Conservation (phyloP, 2,329 filamentous ascomycete genomes). For the Fusarium odoratissimum region DNA sequence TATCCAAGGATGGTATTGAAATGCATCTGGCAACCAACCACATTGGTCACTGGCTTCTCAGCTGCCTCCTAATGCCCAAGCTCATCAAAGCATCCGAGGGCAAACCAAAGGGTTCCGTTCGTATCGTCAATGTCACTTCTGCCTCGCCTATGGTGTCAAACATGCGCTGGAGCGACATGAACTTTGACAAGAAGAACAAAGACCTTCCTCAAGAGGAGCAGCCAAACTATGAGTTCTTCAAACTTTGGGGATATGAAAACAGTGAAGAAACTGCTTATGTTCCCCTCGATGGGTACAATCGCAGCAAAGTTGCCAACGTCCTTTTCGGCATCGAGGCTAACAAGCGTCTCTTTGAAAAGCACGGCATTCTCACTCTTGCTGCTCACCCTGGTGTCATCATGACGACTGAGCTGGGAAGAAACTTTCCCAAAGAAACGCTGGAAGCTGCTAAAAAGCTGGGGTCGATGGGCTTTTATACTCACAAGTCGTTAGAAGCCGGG, state of each 20-base stretch:
- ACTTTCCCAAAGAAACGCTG: background rate
- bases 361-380: background rate
- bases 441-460: background rate
- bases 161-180: conserved; percentile 24
- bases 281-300: background rate
- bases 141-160: background rate
- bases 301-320: conserved; percentile 17
- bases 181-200: conserved; percentile 14
- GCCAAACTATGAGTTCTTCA: background rate
- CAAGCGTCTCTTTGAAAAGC: background rate
- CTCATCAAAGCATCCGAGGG: background rate
- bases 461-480: background rate
- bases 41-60: conserved; percentile 6
- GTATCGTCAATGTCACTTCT: conserved; percentile 4
- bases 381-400: conserved; percentile 5
- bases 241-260: conserved; percentile 9
- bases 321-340: conserved; percentile 10
- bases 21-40: conserved; percentile 20
- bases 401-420: background rate
- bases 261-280: background rate
- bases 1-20: background rate
- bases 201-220: conserved; percentile 6
- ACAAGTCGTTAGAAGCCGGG: background rate
- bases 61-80: conserved; percentile 4
- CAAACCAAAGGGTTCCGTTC: background rate